Conservation (phyloP, 2,329 filamentous ascomycete species). For the Trichothecium roseum region DNA sequence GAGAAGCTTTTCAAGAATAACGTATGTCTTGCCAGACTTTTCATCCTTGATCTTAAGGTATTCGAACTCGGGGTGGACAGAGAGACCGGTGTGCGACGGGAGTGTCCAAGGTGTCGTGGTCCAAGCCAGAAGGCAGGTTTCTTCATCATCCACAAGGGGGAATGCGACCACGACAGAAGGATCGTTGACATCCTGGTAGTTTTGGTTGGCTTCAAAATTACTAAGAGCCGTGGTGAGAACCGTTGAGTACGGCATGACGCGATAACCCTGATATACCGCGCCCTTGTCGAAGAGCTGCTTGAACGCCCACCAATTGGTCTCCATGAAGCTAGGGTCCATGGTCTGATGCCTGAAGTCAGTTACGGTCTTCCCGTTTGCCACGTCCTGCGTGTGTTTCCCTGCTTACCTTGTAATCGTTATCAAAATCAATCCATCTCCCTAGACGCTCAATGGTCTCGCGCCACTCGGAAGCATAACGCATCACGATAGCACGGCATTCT, state of each 20-base stretch:
- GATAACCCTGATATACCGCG: conserved; percentile 79
- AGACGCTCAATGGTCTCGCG: conserved; percentile 76
- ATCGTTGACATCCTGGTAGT: conserved; percentile 88
- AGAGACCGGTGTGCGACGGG: conserved; percentile 69
- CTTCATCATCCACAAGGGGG: conserved; percentile 67
- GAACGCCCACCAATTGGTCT: conserved; percentile 94
- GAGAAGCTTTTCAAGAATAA: conserved; percentile 73
- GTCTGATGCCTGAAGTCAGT: conserved; percentile 39
- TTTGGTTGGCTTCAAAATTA: conserved; percentile 89
- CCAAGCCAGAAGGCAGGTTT: conserved; percentile 72
- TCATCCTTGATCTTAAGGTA: conserved; percentile 83
- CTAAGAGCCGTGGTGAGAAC: conserved; percentile 80
- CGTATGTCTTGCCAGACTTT: conserved; percentile 70
- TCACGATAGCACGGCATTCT: conserved; percentile 86
- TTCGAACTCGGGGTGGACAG: conserved; percentile 72
- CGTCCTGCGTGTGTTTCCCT: not conserved
- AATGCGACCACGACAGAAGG: conserved; percentile 85
- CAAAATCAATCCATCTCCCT: conserved; percentile 94
- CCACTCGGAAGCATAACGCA: conserved; percentile 85
- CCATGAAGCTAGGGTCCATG: conserved; percentile 94
- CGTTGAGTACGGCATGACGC: conserved; percentile 93
- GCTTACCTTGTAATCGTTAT: conserved; percentile 84
- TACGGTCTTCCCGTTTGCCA: not conserved
- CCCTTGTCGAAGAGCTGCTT: conserved; percentile 87
- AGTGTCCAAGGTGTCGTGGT: conserved; percentile 84